A percentile compares a stretch with the other conserved stretches of the same genome.
These are phyloP conservation scores for Pistacia vera DNA, from an alignment of 345 rosid genomes.

Conservation along the genomic window DNA sequence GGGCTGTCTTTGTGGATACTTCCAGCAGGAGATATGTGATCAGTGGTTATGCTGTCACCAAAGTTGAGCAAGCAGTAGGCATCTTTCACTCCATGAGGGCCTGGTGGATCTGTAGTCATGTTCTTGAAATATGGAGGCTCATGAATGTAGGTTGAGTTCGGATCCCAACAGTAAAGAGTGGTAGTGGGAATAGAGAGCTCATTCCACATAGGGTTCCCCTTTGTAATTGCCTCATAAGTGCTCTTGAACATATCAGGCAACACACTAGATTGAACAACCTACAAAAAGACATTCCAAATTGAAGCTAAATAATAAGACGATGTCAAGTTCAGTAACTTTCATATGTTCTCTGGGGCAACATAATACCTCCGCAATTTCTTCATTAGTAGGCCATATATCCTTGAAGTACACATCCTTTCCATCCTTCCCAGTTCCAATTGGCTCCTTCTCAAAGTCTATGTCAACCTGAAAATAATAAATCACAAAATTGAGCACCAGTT, in stretches of 20 bases:
- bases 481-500: not conserved
- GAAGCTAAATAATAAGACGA: slow-evolving; percentile 1
- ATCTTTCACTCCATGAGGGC: slow-evolving; percentile 74
- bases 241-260: slow-evolving; percentile 79
- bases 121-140: slow-evolving; percentile 85
- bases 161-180: slow-evolving; percentile 71
- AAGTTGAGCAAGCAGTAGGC: slow-evolving; percentile 81
- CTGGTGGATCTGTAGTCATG: slow-evolving; percentile 73
- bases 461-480: slow-evolving; percentile 52
- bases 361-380: slow-evolving; percentile 72
- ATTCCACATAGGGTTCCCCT: slow-evolving; percentile 85
- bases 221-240: slow-evolving; percentile 71
- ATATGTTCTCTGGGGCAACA: not conserved
- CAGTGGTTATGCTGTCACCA: slow-evolving; percentile 86
- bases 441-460: slow-evolving; percentile 85
- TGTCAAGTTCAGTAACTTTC: not conserved
- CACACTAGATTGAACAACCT: slow-evolving; percentile 76
- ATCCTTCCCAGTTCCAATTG: slow-evolving; percentile 66
- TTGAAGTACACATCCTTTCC: slow-evolving; percentile 64
- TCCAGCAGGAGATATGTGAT: slow-evolving; percentile 91
- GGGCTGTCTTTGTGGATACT: slow-evolving; percentile 82
- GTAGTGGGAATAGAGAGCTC: slow-evolving; percentile 54
- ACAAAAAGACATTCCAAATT: not conserved
- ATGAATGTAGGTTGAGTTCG: slow-evolving; percentile 79
- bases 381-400: slow-evolving; percentile 82